phyloP scores from a whole-genome alignment of 768 basidiomycete genomes.

The Amanita fuliginea region DNA sequence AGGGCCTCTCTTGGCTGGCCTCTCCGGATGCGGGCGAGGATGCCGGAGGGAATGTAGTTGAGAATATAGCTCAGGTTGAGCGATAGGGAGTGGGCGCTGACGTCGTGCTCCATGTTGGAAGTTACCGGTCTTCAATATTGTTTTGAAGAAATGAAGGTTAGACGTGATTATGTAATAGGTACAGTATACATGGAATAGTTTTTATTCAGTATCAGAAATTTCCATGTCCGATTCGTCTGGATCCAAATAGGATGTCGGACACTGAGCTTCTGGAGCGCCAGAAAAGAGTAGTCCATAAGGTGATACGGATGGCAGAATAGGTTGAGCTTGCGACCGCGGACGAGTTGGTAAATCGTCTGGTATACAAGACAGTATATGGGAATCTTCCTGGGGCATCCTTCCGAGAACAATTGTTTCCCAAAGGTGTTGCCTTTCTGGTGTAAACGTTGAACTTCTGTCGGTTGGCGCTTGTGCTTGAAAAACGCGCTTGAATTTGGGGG shows the following conservation, averaged over 20 bases:
- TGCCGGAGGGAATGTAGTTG: constrained; percentile 1
- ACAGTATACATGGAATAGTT: background rate
- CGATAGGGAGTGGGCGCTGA: background rate
- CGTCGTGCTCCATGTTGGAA: constrained; percentile 2
- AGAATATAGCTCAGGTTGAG: constrained; percentile 5
- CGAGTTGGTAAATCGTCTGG: constrained; percentile 17
- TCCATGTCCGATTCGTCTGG: background rate
- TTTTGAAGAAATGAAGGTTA: too few relatives aligned
- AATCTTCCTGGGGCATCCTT: too few relatives aligned
- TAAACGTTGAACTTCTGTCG: constrained; percentile 16
- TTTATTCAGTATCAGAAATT: constrained; percentile 2
- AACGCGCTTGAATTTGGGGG: constrained; percentile 16
- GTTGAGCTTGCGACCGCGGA: constrained; percentile 7
- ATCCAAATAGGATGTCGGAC: background rate
- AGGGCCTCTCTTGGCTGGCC: background rate
- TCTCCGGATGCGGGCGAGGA: constrained; percentile 1
- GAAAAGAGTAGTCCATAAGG: constrained; percentile 7
- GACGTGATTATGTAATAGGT: background rate
- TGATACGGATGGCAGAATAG: constrained; percentile 7
- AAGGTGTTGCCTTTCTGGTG: constrained; percentile 26
- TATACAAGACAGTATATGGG: too few relatives aligned
- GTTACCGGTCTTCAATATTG: too few relatives aligned
- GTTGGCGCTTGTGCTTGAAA: constrained; percentile 1
- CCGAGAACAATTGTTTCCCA: constrained; percentile 26
- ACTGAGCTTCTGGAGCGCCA: background rate